A percentile compares a stretch with the other conserved stretches of the same genome.
Conservation (phyloP, 2,329 filamentous ascomycete genomes). For the Diplodia corticola region DNA sequence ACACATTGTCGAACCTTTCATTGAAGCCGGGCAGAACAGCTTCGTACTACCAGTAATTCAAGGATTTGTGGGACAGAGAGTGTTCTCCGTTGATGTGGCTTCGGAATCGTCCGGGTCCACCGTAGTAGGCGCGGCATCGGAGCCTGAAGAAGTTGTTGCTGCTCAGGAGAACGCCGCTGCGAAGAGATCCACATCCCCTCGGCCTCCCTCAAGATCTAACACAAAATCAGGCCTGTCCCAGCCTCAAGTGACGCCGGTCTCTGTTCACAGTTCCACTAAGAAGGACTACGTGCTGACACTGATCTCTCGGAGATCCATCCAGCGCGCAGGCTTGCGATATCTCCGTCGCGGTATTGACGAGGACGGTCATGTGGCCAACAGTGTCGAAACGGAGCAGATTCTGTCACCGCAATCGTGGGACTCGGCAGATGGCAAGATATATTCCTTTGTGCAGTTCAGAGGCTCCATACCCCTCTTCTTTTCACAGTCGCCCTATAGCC, state of each 20-base stretch:
- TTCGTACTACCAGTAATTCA: slow-evolving; percentile 84
- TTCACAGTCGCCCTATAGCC: slow-evolving; percentile 88
- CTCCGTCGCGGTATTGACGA: slow-evolving; percentile 88
- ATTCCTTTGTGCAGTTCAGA: slow-evolving; percentile 83
- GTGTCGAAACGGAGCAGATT: slow-evolving; percentile 93
- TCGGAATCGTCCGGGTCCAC: slow-evolving; percentile 41
- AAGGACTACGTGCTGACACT: slow-evolving; percentile 76
- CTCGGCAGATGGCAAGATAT: slow-evolving; percentile 57
- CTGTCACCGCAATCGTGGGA: slow-evolving; percentile 72
- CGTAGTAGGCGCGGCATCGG: slow-evolving; percentile 37
- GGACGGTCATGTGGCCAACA: slow-evolving; percentile 83
- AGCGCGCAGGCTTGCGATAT: slow-evolving; percentile 86
- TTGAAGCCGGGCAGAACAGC: slow-evolving; percentile 68
- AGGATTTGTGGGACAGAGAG: slow-evolving; percentile 85
- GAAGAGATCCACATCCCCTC: slow-evolving; percentile 26
- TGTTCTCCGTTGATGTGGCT: slow-evolving; percentile 68
- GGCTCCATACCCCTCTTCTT: slow-evolving; percentile 95
- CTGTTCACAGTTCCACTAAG: slow-evolving; percentile 24
- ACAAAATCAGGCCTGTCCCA: slow-evolving; percentile 12
- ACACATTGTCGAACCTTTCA: slow-evolving; percentile 71
- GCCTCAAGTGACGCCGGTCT: slow-evolving; percentile 17
- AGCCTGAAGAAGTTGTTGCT: slow-evolving; percentile 38
- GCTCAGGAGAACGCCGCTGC: slow-evolving; percentile 28
- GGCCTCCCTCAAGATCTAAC: slow-evolving; percentile 27
- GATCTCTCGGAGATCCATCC: slow-evolving; percentile 84